Percentiles rank a stretch among this genome's conserved stretches.
Evolutionary conservation across 176 grass and related monocot genomes (phyloP).

Genomic region (Cymbopogon citratus): DNA sequence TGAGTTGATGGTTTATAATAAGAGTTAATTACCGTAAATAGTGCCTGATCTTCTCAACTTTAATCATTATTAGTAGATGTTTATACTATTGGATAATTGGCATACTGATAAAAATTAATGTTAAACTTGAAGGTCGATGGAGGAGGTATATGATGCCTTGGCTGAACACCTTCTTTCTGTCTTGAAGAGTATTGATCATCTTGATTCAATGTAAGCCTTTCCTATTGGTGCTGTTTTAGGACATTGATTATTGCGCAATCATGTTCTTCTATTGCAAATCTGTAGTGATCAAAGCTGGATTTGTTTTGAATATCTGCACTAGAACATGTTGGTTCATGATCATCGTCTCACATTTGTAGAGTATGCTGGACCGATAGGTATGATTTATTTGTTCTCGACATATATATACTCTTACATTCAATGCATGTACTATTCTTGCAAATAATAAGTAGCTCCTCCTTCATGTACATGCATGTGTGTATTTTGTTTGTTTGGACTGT

Average conservation of each 20-base stretch:
- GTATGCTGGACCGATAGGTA: too few species aligned
- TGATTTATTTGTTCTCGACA: too few species aligned
- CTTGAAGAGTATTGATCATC: constrained; percentile 34
- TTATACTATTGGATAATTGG: constrained; percentile 2
- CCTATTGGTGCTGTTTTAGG: not conserved
- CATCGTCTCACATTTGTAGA: not conserved
- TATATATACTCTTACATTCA: too few species aligned
- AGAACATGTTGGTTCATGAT: constrained; percentile 1
- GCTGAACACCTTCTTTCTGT: constrained; percentile 66
- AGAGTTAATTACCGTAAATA: too few species aligned
- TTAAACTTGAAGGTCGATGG: constrained; percentile 63
- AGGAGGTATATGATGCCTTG: constrained; percentile 75
- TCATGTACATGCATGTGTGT: too few species aligned
- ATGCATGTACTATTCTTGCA: too few species aligned
- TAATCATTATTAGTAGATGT: not conserved
- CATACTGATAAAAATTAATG: constrained; percentile 7
- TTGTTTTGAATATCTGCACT: not conserved
- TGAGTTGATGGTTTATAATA: too few species aligned
- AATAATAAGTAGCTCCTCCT: too few species aligned
- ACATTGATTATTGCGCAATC: not conserved
- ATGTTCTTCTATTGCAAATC: not conserved
- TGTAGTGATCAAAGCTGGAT: not conserved
- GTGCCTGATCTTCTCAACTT: constrained; percentile 4
- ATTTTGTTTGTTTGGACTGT: too few species aligned
- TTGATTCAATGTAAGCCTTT: constrained; percentile 67